Conservation (phyloP, 2,329 filamentous ascomycete species). For the Amauroascus verrucosus region DNA sequence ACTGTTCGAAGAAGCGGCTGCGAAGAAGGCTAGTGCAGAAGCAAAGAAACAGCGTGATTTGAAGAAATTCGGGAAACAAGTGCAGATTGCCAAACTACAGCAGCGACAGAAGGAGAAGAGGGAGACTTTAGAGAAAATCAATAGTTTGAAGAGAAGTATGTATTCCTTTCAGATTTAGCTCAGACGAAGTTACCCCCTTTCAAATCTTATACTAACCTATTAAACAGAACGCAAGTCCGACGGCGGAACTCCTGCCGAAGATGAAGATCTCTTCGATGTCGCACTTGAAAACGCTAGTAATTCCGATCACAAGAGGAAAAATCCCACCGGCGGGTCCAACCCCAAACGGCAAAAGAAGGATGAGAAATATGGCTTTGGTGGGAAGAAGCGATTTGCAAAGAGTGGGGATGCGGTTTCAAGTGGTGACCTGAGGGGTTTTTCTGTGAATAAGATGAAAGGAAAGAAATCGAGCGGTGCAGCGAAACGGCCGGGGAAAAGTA, state of each 20-base stretch:
- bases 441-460: slow-evolving; percentile 74
- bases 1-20: slow-evolving; percentile 79
- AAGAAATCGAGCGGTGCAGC: slow-evolving; percentile 25
- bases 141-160: slow-evolving; percentile 87
- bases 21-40: slow-evolving; percentile 85
- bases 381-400: slow-evolving; percentile 87
- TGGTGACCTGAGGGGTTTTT: slow-evolving; percentile 71
- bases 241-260: slow-evolving; percentile 53
- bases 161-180: slow-evolving; percentile 18
- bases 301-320: slow-evolving; percentile 34
- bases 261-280: slow-evolving; percentile 85
- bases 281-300: slow-evolving; percentile 62
- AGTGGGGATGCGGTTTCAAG: slow-evolving; percentile 79
- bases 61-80: slow-evolving; percentile 99
- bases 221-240: slow-evolving; percentile 65
- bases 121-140: slow-evolving; percentile 91
- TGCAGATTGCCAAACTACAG: slow-evolving; percentile 91
- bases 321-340: slow-evolving; percentile 32
- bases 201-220: background rate
- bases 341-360: slow-evolving; percentile 87
- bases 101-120: slow-evolving; percentile 87
- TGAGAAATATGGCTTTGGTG: slow-evolving; percentile 87
- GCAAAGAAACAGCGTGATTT: slow-evolving; percentile 85
- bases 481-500: slow-evolving; percentile 44
- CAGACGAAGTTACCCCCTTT: background rate